Evolutionary conservation across 129 eudicot genomes (phyloP), one percentile per base, ranked within the genome.

Genomic region (Logfia minima): DNA sequence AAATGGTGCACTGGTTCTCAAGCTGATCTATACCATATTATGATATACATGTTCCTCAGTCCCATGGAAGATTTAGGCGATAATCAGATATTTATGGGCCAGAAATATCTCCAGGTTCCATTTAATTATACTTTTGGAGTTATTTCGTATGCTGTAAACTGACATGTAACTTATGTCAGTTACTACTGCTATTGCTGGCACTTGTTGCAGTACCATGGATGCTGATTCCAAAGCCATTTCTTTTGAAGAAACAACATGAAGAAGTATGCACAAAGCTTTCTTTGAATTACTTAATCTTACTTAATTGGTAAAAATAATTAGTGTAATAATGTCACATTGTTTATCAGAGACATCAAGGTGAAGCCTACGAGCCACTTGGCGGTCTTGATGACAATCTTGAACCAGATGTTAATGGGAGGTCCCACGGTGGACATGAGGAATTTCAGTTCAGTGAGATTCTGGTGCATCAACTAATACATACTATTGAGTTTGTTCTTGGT

Each of bases 171-270:
- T 6, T 28, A 2, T 23, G 7, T 74, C 82, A 92, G 98, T 53
- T 90, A 66, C 16, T 92, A 61, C 75, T 92, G 62, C 86, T 92
- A 19, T 62, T 86, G 7, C 72, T 87, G 29, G 93, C 98, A 31
- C 91, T 92, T 65, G 83, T 92, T 66, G 88, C 98, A 19, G 96
- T 90, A 56, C 98, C 98, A 34, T 92, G 98, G 98, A 92, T 92
- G 96, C 70, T 92, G 81, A 61, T 92, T 75, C 98, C 98, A 21
- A 92, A 92, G 83, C 98, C 98, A 34, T 74, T 92, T 82, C 91
- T 92, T 62, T 62, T 92, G 71, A 88, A 86, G 84, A 92, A 86
- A 72, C 91, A 88, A 77, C 86, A 92, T 26, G 90, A 87, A 79
- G 96, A 90, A 83, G 98, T 92, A 84, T 22, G 96, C 77, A 52